These are phyloP conservation scores for Tephrocybe sp. DNA, from an alignment of 768 basidiomycete species.

Conservation along the genomic window DNA sequence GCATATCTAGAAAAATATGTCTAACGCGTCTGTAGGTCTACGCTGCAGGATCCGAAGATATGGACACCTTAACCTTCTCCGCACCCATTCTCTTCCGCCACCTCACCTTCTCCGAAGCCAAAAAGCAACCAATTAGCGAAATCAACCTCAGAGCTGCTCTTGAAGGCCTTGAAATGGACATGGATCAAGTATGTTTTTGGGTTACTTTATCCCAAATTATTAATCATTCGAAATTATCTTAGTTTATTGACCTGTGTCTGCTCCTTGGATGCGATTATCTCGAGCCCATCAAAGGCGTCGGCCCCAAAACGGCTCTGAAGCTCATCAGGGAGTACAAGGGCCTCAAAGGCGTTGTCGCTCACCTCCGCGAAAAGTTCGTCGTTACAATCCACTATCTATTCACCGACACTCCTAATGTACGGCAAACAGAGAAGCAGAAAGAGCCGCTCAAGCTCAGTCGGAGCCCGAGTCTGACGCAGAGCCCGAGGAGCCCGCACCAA, in stretches of 20 bases:
- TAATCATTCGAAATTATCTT: constrained; percentile 1
- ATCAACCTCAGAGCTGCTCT: constrained; percentile 81
- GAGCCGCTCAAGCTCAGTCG: constrained; percentile 31
- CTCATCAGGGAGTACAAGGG: constrained; percentile 79
- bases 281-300: constrained; percentile 96
- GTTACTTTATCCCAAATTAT: neutral
- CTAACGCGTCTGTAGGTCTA: constrained; percentile 60
- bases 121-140: constrained; percentile 94
- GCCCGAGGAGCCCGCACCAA: constrained; percentile 40
- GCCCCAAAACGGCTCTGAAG: constrained; percentile 94
- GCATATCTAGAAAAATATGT: neutral
- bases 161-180: constrained; percentile 87
- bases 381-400: neutral
- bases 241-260: constrained; percentile 97
- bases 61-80: constrained; percentile 98
- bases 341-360: constrained; percentile 70
- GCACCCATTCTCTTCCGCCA: constrained; percentile 91
- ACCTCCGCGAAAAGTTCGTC: constrained; percentile 72
- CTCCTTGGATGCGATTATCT: constrained; percentile 98
- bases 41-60: constrained; percentile 97
- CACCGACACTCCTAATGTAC: neutral
- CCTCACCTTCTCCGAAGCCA: constrained; percentile 96
- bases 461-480: constrained; percentile 30
- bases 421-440: constrained; percentile 38
- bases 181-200: constrained; percentile 66